phyloP scores from a whole-genome alignment of 345 rosid species.

The Pistacia vera region DNA sequence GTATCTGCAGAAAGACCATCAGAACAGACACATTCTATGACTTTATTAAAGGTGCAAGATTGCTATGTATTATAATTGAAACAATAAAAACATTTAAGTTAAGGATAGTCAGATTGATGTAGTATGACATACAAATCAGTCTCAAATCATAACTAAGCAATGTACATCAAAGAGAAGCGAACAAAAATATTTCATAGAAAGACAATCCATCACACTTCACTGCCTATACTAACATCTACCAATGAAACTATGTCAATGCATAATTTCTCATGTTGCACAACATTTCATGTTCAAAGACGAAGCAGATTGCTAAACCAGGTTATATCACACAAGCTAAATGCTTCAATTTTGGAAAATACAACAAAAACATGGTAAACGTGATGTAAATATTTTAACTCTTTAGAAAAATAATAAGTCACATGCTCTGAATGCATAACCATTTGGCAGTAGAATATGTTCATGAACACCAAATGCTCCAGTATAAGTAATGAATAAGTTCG shows the following conservation, averaged over 20 bases:
- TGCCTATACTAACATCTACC: neutral
- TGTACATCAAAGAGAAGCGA: neutral
- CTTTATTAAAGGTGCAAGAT: neutral
- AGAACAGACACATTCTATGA: conserved; percentile 10
- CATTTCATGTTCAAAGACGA: neutral
- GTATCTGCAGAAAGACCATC: conserved; percentile 53
- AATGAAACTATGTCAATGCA: neutral
- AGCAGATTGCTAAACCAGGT: neutral
- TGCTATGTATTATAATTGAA: neutral
- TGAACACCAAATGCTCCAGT: neutral
- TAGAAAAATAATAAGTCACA: neutral
- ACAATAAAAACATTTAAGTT: neutral
- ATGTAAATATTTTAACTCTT: neutral
- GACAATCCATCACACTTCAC: neutral
- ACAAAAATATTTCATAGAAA: neutral
- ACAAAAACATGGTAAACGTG: neutral
- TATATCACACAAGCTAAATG: neutral
- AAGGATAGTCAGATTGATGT: neutral
- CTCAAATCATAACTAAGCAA: neutral
- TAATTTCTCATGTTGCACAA: neutral
- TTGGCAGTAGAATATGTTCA: neutral
- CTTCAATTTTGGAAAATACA: neutral
- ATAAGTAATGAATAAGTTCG: neutral
- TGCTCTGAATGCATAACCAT: neutral
- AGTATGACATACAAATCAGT: neutral